These are phyloP conservation scores for Paramecium caudatum DNA, from an alignment of 73 alveolate genomes.

Conservation along the genomic window DNA sequence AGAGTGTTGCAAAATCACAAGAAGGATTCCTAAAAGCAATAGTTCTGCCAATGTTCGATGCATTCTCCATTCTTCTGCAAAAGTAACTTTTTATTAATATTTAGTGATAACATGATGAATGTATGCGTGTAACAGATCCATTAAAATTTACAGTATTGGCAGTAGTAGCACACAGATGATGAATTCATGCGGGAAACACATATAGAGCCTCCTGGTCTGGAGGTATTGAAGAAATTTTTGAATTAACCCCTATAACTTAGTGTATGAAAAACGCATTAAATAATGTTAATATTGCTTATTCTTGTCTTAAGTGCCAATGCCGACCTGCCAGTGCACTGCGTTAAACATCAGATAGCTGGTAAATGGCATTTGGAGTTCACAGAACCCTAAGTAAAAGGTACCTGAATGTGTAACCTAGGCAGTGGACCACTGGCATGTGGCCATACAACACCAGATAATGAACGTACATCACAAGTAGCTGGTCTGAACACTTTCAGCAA, in stretches of 20 bases:
- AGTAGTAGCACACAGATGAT: neutral
- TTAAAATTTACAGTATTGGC: conserved; percentile 52
- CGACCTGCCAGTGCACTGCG: conserved; percentile 66
- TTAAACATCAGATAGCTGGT: conserved; percentile 30
- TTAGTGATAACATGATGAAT: conserved; percentile 10
- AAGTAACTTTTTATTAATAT: neutral
- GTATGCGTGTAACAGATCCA: conserved; percentile 12
- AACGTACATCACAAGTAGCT: conserved; percentile 21
- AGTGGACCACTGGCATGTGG: conserved; percentile 68
- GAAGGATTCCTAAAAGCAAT: conserved; percentile 65
- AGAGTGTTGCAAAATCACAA: conserved; percentile 41
- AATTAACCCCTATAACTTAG: conserved; percentile 12
- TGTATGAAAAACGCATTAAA: conserved; percentile 42
- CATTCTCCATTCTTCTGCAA: neutral
- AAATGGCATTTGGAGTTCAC: conserved; percentile 54
- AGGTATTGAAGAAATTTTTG: conserved; percentile 43
- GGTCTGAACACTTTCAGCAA: neutral
- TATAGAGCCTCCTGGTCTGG: neutral
- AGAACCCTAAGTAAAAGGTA: conserved; percentile 49
- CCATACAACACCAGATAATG: conserved; percentile 34
- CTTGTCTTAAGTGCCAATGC: neutral
- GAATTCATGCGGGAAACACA: conserved; percentile 45
- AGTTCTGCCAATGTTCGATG: conserved; percentile 51
- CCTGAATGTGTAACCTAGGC: neutral
- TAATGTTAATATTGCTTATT: conserved; percentile 6